Base-by-base conservation (phyloP, 2,329 filamentous ascomycete genomes). In the Verticillium klebahnii region DNA sequence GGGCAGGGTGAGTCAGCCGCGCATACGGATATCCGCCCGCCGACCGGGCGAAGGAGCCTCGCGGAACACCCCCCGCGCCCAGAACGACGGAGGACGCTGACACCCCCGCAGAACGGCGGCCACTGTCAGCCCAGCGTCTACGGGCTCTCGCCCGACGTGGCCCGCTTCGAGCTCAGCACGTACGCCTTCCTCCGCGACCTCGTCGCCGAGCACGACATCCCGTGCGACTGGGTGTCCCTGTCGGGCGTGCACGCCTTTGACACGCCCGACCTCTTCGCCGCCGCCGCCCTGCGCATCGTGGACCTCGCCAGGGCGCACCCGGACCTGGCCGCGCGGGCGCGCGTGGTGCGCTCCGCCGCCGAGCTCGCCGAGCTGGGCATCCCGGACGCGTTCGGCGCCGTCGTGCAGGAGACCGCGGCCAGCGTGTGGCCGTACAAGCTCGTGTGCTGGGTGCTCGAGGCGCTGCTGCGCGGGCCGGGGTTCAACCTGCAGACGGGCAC, bases 391-490 rank as follows among this genome's bases (percentile, higher is more conserved):
- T 70, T 81, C 8, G 91, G 88, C 2, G 89, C 87, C 6, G 81
- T 92, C 3, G 76, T 89, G 17, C 89, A 89, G 64, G 77, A 78
- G 50, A 77, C 85, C 52, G 90, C 91, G 0, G 90, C 87, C 0
- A 86, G 86, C 67, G 72, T 92, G 56, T 93, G 90, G 90, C 92
- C 92, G 17, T 96, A 96, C 74, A 96, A 95, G 75, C 83, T 96
- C 19, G 87, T 96, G 2, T 79, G 86, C 1, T 89, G 87, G 74
- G 80, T 93, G 0, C 76, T 96, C 1, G 85, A 91, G 70, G 73
- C 78, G 9, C 80, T 91, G 0, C 69, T 85, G 65, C 61, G 32
- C 67, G 66, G 58, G 65, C 78, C 19, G 1, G 25, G 60, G 56
- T 86, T 93, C 69, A 93, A 93, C 69, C 78, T 94, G 31, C 90